Percentiles rank a stretch among this genome's conserved stretches.
These are phyloP conservation scores for Rhododendron ferrugineum DNA, from an alignment of 148 eudicot genomes.

Conservation along the genomic window DNA sequence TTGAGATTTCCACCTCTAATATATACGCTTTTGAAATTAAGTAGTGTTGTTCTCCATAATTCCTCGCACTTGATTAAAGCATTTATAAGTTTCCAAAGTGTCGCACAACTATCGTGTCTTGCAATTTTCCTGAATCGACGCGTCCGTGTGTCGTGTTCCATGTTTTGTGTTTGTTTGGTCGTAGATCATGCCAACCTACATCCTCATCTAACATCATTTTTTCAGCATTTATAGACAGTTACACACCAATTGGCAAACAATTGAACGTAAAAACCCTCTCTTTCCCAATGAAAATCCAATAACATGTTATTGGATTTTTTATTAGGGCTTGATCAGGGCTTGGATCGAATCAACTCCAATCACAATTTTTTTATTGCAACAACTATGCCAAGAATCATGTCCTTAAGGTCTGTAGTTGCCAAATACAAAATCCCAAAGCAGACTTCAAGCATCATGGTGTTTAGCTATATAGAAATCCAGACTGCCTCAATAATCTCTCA, in stretches of 20 bases:
- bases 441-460: not conserved
- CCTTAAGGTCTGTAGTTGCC: not conserved
- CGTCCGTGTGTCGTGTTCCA: not conserved
- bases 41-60: not conserved
- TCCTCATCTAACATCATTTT: not conserved
- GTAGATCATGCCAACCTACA: not conserved
- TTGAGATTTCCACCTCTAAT: no score
- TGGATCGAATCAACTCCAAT: not conserved
- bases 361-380: not conserved
- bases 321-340: not conserved
- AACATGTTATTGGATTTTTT: not conserved
- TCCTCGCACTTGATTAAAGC: not conserved
- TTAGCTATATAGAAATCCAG: not conserved
- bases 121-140: not conserved
- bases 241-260: not conserved
- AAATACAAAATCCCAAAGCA: not conserved
- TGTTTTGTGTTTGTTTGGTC: not conserved
- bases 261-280: not conserved
- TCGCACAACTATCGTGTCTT: not conserved
- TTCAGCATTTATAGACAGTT: not conserved
- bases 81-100: not conserved
- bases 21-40: not conserved
- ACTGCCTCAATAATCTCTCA: not conserved
- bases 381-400: not conserved
- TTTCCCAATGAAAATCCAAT: not conserved